Conservation (phyloP, 2,329 filamentous ascomycete genomes). For the Cladosporium colombiae region DNA sequence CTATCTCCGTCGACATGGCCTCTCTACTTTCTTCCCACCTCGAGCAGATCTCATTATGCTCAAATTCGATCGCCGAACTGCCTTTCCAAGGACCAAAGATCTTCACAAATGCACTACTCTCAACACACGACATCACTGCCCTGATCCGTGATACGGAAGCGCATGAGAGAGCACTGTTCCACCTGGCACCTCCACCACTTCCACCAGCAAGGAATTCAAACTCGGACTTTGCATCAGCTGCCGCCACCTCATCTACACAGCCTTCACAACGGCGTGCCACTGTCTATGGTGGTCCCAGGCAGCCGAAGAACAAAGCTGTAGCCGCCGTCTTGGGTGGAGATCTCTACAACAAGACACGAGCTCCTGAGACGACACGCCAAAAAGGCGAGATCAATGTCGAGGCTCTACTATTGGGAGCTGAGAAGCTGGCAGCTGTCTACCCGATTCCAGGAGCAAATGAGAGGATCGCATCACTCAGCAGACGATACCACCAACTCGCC, state of each 20-base stretch:
- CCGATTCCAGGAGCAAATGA: constrained; percentile 77
- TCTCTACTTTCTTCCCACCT: constrained; percentile 51
- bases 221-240: constrained; percentile 35
- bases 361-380: constrained; percentile 51
- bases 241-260: constrained; percentile 14
- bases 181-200: constrained; percentile 70
- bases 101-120: constrained; percentile 90
- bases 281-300: constrained; percentile 48
- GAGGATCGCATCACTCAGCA: constrained; percentile 70
- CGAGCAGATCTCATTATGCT: constrained; percentile 53
- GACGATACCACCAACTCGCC: constrained; percentile 68
- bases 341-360: constrained; percentile 76
- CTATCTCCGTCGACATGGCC: constrained; percentile 27
- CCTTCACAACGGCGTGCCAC: constrained; percentile 48
- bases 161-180: constrained; percentile 93
- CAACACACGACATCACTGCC: constrained; percentile 86
- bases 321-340: constrained; percentile 85
- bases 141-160: constrained; percentile 93
- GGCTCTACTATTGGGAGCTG: constrained; percentile 78
- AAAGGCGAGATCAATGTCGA: constrained; percentile 82
- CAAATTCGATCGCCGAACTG: constrained; percentile 50
- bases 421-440: constrained; percentile 88
- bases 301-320: constrained; percentile 77
- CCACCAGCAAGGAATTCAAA: constrained; percentile 41
- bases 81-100: constrained; percentile 84